Base-by-base conservation (phyloP, 176 grass and related monocot genomes). In the Oryza punctata region DNA sequence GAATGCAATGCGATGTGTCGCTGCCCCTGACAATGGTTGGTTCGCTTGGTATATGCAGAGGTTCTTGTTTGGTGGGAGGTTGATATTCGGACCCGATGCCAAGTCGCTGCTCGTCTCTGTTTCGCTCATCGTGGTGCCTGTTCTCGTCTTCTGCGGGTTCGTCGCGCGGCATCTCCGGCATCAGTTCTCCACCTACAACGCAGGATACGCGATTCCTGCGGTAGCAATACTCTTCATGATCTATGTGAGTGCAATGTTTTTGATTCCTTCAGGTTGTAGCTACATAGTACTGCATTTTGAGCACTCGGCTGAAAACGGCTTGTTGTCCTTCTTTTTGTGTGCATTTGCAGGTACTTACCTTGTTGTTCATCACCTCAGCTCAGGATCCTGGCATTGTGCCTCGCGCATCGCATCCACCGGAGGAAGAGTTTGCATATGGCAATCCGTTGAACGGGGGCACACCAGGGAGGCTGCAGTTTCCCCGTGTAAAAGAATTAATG, bases 11-110 rank as follows among this genome's bases (percentile, higher is more conserved):
- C 75, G 78, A 27, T 5, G 71, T 29, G 23, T 30, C 40, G 19
- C 23, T 46, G 63, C 64, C 29, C 41, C 67, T 82, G 61, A 73
- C 33, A 59, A 73, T 67, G 24, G 29, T 69, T 85, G 21, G 44
- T 66, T 76, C 6, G 37, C 12, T 90, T 61, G n/a, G n/a, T n/a
- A 2, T 82, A 30, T 91, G 88, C 86, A 97, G 95, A 94, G 59
- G 68, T 94, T 97, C 70, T 28, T 97, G 43, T 90, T 88, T 43
- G 81, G 84, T 79, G 94, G 92, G 66, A 90, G 94, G 81, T 66
- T 97, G 70, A 92, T 97, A 82, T 97, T 97, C 79, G 92, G 94
- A 66, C 94, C 92, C 41, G 92, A 94, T 76, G 90, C 92, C 61
- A 92, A 84, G 78, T 92, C 88, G 16, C 79, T 90, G 46, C 16